These are phyloP conservation scores for Cicer pinnatifidum DNA, from an alignment of 306 rosid species.

Conservation along the genomic window DNA sequence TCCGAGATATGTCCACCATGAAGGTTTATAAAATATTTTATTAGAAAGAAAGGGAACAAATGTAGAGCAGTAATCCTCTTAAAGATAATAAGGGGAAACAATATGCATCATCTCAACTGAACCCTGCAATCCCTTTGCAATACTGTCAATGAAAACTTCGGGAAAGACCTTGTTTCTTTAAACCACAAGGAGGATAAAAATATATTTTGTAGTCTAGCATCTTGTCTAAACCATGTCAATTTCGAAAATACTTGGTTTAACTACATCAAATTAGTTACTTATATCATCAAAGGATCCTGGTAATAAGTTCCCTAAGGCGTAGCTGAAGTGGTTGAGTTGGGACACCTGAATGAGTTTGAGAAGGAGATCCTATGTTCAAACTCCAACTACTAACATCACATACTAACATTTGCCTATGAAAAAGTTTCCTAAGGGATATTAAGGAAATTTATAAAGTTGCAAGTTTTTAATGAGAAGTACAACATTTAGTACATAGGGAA, in stretches of 20 bases:
- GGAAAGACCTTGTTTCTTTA: too few relatives aligned
- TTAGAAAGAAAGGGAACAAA: too few relatives aligned
- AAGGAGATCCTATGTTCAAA: not conserved
- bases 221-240: constrained; percentile 5
- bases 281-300: not conserved
- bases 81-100: too few relatives aligned
- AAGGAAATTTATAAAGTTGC: not conserved
- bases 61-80: too few relatives aligned
- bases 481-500: not conserved
- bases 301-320: too few relatives aligned
- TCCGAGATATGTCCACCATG: too few relatives aligned
- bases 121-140: constrained; percentile 16
- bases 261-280: not conserved
- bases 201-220: too few relatives aligned
- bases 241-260: not conserved
- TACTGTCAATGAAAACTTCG: not conserved
- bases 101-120: not conserved
- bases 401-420: not conserved
- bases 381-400: not conserved
- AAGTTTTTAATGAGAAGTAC: constrained; percentile 22
- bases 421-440: not conserved
- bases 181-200: too few relatives aligned
- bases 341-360: not conserved
- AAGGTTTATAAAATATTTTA: too few relatives aligned
- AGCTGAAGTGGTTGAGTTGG: not conserved